phyloP scores from a whole-genome alignment of 129 eudicot species.

The Flaveria bidentis region DNA sequence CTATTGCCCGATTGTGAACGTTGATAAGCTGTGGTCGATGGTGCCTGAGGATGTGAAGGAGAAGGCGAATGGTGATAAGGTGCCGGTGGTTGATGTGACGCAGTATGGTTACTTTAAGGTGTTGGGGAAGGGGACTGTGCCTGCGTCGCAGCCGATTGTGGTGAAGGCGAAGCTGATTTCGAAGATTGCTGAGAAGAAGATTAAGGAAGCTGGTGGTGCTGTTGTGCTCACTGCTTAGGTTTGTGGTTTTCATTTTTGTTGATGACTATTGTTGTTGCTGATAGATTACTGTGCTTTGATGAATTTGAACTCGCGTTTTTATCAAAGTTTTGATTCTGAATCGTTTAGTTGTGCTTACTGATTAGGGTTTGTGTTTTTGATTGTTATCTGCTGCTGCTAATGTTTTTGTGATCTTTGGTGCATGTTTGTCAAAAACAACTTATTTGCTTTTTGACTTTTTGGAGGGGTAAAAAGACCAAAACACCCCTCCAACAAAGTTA shows the following conservation, averaged over 20 bases:
- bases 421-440: too few relatives aligned
- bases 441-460: too few relatives aligned
- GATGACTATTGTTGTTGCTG: slow-evolving; percentile 13
- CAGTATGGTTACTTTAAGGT: slow-evolving; percentile 84
- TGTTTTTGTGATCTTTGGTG: too few relatives aligned
- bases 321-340: too few relatives aligned
- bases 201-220: slow-evolving; percentile 86
- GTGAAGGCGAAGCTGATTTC: slow-evolving; percentile 78
- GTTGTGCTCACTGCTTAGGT: slow-evolving; percentile 80
- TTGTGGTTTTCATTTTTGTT: slow-evolving; percentile 24
- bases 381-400: too few relatives aligned
- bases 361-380: too few relatives aligned
- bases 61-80: slow-evolving; percentile 45
- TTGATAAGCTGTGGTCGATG: slow-evolving; percentile 82
- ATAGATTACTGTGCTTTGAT: slow-evolving; percentile 31
- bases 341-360: too few relatives aligned
- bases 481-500: too few relatives aligned
- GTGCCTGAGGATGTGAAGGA: slow-evolving; percentile 78
- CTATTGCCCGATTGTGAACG: slow-evolving; percentile 74
- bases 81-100: slow-evolving; percentile 71
- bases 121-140: slow-evolving; percentile 67
- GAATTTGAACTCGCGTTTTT: slow-evolving; percentile 19
- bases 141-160: slow-evolving; percentile 51
- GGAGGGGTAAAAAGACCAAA: too few relatives aligned
- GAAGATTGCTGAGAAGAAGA: slow-evolving; percentile 82